A percentile compares a stretch with the other conserved stretches of the same genome.
Evolutionary conservation across 2,329 filamentous ascomycete species (phyloP).

Genomic region (Fusarium penzigii): DNA sequence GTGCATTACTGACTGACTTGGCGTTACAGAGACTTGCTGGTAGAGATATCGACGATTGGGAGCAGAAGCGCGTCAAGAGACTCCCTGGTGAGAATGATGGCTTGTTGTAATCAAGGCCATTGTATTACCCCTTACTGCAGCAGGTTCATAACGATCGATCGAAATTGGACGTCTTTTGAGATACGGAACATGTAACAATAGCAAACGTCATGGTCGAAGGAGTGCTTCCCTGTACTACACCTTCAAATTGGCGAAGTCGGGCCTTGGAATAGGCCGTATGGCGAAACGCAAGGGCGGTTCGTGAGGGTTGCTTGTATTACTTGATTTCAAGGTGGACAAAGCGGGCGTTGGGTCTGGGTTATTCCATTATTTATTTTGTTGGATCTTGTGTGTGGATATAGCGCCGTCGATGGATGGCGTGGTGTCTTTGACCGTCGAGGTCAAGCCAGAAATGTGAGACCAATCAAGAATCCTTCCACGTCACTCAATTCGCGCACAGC

Average conservation of each 20-base stretch:
- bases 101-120: slow-evolving; percentile 47
- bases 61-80: slow-evolving; percentile 91
- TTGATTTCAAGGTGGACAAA: background rate
- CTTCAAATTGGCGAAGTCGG: background rate
- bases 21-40: slow-evolving; percentile 51
- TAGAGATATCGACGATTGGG: slow-evolving; percentile 94
- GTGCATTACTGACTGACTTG: slow-evolving; percentile 12
- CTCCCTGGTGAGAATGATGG: slow-evolving; percentile 90
- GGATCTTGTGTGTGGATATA: background rate
- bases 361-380: background rate
- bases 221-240: background rate
- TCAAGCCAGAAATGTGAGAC: background rate
- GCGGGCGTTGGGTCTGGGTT: background rate
- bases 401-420: background rate
- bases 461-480: background rate
- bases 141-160: slow-evolving; percentile 3
- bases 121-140: slow-evolving; percentile 4
- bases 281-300: background rate
- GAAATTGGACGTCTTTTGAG: background rate
- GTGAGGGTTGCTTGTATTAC: background rate
- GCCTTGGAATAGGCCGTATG: background rate
- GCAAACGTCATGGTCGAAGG: background rate
- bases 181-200: background rate
- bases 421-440: background rate
- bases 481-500: background rate